phyloP scores from a whole-genome alignment of 306 rosid genomes.

The Quercus wislizeni region DNA sequence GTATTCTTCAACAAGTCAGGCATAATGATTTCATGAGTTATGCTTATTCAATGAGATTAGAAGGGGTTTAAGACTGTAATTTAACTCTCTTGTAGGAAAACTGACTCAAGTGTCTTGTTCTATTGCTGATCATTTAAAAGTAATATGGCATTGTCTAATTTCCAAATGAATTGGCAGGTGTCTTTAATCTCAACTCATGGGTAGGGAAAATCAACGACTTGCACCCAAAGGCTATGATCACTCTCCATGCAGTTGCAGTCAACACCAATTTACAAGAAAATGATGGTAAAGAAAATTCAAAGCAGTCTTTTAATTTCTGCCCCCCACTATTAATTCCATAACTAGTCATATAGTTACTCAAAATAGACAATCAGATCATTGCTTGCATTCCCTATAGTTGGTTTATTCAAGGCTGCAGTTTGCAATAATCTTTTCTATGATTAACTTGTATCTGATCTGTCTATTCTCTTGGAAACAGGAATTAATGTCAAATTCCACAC shows the following conservation, averaged over 20 bases:
- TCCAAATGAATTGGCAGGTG: slow-evolving; percentile 50
- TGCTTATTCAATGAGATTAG: not conserved
- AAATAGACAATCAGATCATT: not conserved
- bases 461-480: slow-evolving; percentile 43
- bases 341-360: not conserved
- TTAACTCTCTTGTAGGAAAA: slow-evolving; percentile 2
- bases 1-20: not conserved
- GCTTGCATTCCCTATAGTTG: not conserved
- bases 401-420: not conserved
- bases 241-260: slow-evolving; percentile 89
- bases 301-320: not conserved
- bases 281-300: slow-evolving; percentile 53
- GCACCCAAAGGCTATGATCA: slow-evolving; percentile 93
- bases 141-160: slow-evolving; percentile 1
- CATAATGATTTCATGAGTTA: slow-evolving; percentile 7
- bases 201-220: slow-evolving; percentile 70
- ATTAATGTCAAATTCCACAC: slow-evolving; percentile 83
- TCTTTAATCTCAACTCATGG: slow-evolving; percentile 79
- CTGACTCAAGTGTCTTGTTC: not conserved
- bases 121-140: no score
- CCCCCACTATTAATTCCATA: not conserved
- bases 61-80: not conserved
- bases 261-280: slow-evolving; percentile 90
- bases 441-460: not conserved
- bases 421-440: not conserved